Conservation (phyloP, 2,329 filamentous ascomycete genomes). For the Calonectria pteridis region DNA sequence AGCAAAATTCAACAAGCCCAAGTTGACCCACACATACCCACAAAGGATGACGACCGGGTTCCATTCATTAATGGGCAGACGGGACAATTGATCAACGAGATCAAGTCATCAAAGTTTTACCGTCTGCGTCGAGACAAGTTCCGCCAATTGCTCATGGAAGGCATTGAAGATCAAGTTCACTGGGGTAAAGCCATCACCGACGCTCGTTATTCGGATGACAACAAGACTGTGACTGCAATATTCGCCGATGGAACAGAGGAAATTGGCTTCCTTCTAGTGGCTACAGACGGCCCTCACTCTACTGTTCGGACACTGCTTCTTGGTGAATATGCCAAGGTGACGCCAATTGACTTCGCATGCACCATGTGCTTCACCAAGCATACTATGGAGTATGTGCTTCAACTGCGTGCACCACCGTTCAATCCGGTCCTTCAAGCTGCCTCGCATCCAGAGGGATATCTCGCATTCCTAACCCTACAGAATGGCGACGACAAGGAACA, state of each 20-base stretch:
- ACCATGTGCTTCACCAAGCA: slow-evolving; percentile 1
- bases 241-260: neutral
- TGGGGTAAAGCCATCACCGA: neutral
- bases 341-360: neutral
- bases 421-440: neutral
- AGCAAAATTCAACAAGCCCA: neutral
- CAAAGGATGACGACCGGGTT: neutral
- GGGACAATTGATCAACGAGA: neutral
- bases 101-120: neutral
- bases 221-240: neutral
- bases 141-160: neutral
- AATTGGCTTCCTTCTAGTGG: neutral
- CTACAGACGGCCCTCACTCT: neutral
- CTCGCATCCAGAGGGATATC: neutral
- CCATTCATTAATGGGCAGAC: neutral
- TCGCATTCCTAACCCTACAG: neutral
- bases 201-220: neutral
- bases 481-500: neutral
- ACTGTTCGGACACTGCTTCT: neutral
- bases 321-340: neutral
- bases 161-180: neutral
- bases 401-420: neutral
- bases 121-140: neutral
- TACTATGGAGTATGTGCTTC: neutral
- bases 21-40: neutral